Base-by-base conservation (phyloP, 1,284 basidiomycete species). In the Ceratobasidium sp. region DNA sequence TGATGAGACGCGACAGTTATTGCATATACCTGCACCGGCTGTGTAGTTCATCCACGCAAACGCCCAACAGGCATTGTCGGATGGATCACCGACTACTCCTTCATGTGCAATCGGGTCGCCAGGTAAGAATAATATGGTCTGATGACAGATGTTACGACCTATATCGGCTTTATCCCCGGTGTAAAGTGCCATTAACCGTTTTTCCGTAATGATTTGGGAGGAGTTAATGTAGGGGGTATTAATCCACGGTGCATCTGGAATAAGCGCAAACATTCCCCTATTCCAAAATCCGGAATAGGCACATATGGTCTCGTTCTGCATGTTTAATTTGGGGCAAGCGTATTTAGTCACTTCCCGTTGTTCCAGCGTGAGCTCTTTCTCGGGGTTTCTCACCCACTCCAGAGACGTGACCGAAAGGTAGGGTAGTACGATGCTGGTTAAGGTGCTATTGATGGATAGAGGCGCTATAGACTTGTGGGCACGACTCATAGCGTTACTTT, bases 341-440 rank as follows among this genome's bases (percentile, higher is more conserved):
- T 40, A 17, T 17, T 42, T 25, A 22, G 40, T 45, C 12, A 20
- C 55, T 22, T 17, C 35, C 10, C 40, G 55, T 20, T 58, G 55
- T 22, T 43, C 27, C 10, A 38, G 35, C 22, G 20, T 29, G 2
- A 45, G 15, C 20, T 7, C 31, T 12, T 15, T 8, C 22, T 58
- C 27, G 38, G 55, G 55, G 27, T 58, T 25, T 27, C 12, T 35
- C 2, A 58, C 13, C 35, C 55, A 58, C 22, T 58, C 38, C 12
- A 58, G 31, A 29, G 55, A 42, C 10, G 13, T 45, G 22, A 58
- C 38, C 40, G 34, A 25, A 38, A 58, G 43, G 40, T 43, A 58
- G 25, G 55, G 55, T 38, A 58, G 13, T 20, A 38, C 31, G 20
- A 45, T 45, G 15, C 43, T 58, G 20, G 34, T 58, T 15, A 58